Base-by-base conservation (phyloP, 2,329 filamentous ascomycete genomes). In the Talaromyces verruculosus region DNA sequence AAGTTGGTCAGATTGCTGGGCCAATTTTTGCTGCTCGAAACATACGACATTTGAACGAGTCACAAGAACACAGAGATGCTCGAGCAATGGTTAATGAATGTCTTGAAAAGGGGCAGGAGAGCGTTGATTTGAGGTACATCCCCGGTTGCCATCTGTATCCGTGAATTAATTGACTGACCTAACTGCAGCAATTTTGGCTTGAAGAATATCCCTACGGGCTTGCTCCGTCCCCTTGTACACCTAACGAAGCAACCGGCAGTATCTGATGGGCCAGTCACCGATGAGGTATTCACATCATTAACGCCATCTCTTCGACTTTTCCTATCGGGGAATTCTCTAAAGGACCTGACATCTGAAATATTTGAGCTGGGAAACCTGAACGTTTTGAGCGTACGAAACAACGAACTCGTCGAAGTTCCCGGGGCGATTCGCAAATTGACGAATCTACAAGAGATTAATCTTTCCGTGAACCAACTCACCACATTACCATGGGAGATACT, bases 401-500 rank as follows among this genome's bases (percentile, higher is more conserved):
- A 83, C 72, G 76, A 80, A 57, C 72, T 83, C 5, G 74, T 71
- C 0, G 74, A 77, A 28, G 74, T 83, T 25, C 80, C 80, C 1
- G 68, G 75, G 10, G 73, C 77, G 0, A 81, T 83, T 41, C 70
- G 76, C 57, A 78, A 74, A 59, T 69, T 83, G 61, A 77, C 72
- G 8, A 75, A 76, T 53, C 71, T 84, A 47, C 75, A 79, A 71
- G 77, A 79, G 30, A 69, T 83, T n/a, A 83, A 83, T 43, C 68
- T 83, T 28, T 77, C 79, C 1, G 77, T 78, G 35, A 84, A 83
- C 66, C 72, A 76, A 35, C 72, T 84, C 10, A 68, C 71, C 11
- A 74, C 73, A 53, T 75, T 84, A 2, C 82, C 82, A 0, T 82
- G 78, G 75, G 81, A 83, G 61, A 68, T 84, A 6, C 68, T 83